Conservation (phyloP, 2,329 filamentous ascomycete species). For the Tolypocladium guangdongense region DNA sequence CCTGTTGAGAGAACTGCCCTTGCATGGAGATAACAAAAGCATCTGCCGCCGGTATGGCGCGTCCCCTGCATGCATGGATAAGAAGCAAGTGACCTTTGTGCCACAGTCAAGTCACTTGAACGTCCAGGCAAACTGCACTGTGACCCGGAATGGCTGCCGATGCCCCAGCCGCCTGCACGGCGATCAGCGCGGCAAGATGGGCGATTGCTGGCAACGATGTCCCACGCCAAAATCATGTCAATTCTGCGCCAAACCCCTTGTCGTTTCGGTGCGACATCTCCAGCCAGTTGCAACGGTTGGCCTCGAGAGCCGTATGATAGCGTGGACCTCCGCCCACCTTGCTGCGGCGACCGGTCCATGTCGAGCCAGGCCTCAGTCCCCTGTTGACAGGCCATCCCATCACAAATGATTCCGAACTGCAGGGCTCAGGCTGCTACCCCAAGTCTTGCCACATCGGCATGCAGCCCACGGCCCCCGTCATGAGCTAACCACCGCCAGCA, state of each 20-base stretch:
- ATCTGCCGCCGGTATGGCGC: background rate
- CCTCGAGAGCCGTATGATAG: no score
- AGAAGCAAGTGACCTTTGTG: background rate
- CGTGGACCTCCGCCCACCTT: no score
- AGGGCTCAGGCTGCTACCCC: no score
- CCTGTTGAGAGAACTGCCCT: background rate
- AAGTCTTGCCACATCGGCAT: no score
- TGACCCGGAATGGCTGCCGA: background rate
- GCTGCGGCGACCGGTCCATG: no score
- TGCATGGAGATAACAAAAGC: background rate
- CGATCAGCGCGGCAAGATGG: no score
- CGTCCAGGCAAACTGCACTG: background rate
- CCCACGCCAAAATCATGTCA: background rate
- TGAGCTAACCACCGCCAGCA: no score
- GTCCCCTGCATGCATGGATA: background rate
- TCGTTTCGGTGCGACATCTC: background rate
- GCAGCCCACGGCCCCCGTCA: no score
- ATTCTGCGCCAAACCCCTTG: background rate
- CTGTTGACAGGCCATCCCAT: no score
- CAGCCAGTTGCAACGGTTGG: background rate
- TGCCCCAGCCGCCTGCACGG: background rate
- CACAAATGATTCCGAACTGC: no score
- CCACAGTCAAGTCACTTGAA: background rate
- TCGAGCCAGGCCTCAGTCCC: no score
- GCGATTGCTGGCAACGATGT: no score